phyloP scores from a whole-genome alignment of 371 early-diverging fungal genomes.

The Furculomyces boomerangus region DNA sequence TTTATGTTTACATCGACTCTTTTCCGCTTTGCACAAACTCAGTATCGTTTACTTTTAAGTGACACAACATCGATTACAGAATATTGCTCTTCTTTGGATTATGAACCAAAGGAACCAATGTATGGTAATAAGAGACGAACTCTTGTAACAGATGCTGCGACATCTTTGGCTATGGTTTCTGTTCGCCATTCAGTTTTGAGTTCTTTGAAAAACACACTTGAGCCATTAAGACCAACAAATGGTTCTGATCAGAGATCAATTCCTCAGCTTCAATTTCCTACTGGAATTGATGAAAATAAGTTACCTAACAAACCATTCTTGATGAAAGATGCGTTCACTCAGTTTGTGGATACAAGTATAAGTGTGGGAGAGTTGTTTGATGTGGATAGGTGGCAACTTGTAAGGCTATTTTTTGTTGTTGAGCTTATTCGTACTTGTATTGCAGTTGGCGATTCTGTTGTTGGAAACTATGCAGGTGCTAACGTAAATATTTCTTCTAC shows the following conservation, averaged over 20 bases:
- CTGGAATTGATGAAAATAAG: slow-evolving; percentile 7
- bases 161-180: slow-evolving; percentile 1
- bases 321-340: slow-evolving; percentile 48
- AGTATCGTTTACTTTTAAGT: background rate
- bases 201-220: background rate
- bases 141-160: slow-evolving; percentile 1
- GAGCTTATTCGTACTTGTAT: slow-evolving; percentile 33
- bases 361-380: slow-evolving; percentile 30
- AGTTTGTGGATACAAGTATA: slow-evolving; percentile 36
- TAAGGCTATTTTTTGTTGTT: slow-evolving; percentile 40
- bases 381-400: slow-evolving; percentile 39
- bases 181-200: background rate
- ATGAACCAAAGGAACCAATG: background rate
- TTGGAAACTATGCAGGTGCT: slow-evolving; percentile 21
- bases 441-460: slow-evolving; percentile 24
- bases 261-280: background rate
- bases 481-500: slow-evolving; percentile 4
- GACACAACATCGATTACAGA: background rate
- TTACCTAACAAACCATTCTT: slow-evolving; percentile 31
- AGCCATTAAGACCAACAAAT: background rate
- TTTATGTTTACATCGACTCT: background rate
- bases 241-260: background rate
- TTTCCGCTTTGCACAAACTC: background rate
- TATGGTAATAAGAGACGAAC: background rate
- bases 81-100: background rate